Percentiles rank a stretch among this genome's conserved stretches.
These are phyloP conservation scores for Claviceps monticola DNA, from an alignment of 2,329 filamentous ascomycete species.

Conservation along the genomic window DNA sequence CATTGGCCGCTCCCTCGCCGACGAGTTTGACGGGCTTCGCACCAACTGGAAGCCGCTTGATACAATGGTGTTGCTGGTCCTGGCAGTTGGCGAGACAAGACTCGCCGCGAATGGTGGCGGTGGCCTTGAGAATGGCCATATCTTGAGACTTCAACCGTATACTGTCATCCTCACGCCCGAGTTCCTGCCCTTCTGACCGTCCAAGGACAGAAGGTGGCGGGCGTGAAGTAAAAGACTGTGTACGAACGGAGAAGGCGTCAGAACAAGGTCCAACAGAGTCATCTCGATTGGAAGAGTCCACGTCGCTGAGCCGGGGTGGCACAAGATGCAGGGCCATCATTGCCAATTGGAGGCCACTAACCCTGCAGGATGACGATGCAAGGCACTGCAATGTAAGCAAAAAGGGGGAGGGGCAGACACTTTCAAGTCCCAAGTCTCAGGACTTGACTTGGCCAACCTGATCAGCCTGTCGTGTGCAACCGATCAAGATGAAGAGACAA, in stretches of 20 bases:
- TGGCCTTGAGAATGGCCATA: slow-evolving; percentile 12
- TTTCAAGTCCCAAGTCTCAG: neutral
- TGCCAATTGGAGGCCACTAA: slow-evolving; percentile 8
- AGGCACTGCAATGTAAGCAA: slow-evolving; percentile 7
- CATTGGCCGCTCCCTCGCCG: slow-evolving; percentile 64
- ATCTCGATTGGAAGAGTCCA: slow-evolving; percentile 11
- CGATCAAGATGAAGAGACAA: too few relatives aligned
- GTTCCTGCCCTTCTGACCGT: slow-evolving; percentile 1
- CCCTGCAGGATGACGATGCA: slow-evolving; percentile 12
- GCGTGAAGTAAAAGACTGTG: slow-evolving; percentile 6
- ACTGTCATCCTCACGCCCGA: slow-evolving; percentile 8
- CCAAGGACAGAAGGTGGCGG: slow-evolving; percentile 6
- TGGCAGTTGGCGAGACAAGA: slow-evolving; percentile 2
- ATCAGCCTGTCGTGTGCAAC: too few relatives aligned
- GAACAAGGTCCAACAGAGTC: slow-evolving; percentile 9
- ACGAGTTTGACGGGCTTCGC: slow-evolving; percentile 27
- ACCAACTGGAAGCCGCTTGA: slow-evolving; percentile 21
- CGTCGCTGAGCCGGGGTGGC: slow-evolving; percentile 9
- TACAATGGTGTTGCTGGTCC: slow-evolving; percentile 3
- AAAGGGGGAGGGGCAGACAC: neutral
- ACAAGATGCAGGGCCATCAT: slow-evolving; percentile 14
- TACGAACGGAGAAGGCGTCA: slow-evolving; percentile 7
- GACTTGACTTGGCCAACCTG: neutral
- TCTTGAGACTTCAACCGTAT: slow-evolving; percentile 12
- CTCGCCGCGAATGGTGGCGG: slow-evolving; percentile 3